A percentile compares a stretch with the other conserved stretches of the same genome.
These are phyloP conservation scores for Lablab purpureus DNA, from an alignment of 306 rosid species.

Conservation along the genomic window DNA sequence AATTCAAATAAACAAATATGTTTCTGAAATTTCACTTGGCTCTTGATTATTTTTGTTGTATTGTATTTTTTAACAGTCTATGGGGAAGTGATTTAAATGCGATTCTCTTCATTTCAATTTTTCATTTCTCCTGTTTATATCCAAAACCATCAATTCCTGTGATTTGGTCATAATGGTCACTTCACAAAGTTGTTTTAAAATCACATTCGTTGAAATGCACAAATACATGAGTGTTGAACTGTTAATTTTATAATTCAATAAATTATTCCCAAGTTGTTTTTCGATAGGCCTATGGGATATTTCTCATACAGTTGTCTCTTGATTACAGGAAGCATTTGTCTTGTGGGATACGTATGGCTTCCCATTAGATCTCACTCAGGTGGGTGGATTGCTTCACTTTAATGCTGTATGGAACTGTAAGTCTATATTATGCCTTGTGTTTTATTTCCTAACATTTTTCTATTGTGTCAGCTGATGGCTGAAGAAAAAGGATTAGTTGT, in stretches of 20 bases:
- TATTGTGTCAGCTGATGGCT: slow-evolving; percentile 83
- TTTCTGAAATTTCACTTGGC: slow-evolving; percentile 12
- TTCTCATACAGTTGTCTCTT: slow-evolving; percentile 48
- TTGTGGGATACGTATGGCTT: slow-evolving; percentile 98
- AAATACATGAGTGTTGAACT: slow-evolving; percentile 10
- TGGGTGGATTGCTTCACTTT: slow-evolving; percentile 46
- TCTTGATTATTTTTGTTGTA: slow-evolving; percentile 11
- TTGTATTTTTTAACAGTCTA: neutral
- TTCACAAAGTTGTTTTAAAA: slow-evolving; percentile 27
- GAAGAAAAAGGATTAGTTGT: slow-evolving; percentile 88
- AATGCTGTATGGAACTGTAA: slow-evolving; percentile 29
- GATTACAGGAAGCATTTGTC: slow-evolving; percentile 88
- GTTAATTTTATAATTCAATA: slow-evolving; percentile 29
- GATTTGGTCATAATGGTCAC: slow-evolving; percentile 22
- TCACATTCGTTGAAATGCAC: neutral
- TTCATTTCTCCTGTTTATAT: slow-evolving; percentile 5
- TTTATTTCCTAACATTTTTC: slow-evolving; percentile 39
- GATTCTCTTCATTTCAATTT: neutral
- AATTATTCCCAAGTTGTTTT: slow-evolving; percentile 14
- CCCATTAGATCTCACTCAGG: slow-evolving; percentile 98
- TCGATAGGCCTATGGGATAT: slow-evolving; percentile 18
- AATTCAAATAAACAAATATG: slow-evolving; percentile 1
- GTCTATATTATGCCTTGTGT: slow-evolving; percentile 23
- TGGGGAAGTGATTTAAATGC: slow-evolving; percentile 18
- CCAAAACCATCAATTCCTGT: slow-evolving; percentile 13